Evolutionary conservation across 768 basidiomycete genomes (phyloP).

Genomic region (Lentinula boryana): DNA sequence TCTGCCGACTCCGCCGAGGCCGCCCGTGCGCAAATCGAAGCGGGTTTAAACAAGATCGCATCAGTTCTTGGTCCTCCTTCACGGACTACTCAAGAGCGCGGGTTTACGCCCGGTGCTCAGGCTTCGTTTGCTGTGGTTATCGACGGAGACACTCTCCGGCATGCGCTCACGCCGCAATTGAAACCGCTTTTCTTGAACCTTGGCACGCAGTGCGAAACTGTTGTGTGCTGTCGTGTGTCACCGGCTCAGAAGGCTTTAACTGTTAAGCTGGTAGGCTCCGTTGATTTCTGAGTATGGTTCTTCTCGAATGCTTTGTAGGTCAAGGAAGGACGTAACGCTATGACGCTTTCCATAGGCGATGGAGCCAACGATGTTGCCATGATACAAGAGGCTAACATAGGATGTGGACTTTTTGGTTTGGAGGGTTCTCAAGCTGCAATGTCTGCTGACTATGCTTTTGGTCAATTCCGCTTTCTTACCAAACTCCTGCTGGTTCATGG

Average conservation of each 20-base stretch:
- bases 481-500: slow-evolving; percentile 92
- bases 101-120: slow-evolving; percentile 58
- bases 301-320: slow-evolving; percentile 42
- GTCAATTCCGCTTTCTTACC: slow-evolving; percentile 92
- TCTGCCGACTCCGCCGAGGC: slow-evolving; percentile 76
- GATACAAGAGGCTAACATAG: slow-evolving; percentile 99
- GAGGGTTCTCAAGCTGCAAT: slow-evolving; percentile 98
- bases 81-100: slow-evolving; percentile 52
- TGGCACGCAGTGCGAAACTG: slow-evolving; percentile 94
- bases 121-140: slow-evolving; percentile 92
- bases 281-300: slow-evolving; percentile 5
- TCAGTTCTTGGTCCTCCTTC: slow-evolving; percentile 76
- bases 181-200: slow-evolving; percentile 88
- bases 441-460: slow-evolving; percentile 98
- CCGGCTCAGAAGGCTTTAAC: slow-evolving; percentile 98
- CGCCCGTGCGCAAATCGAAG: slow-evolving; percentile 83
- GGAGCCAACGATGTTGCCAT: slow-evolving; percentile 98
- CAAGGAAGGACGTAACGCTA: slow-evolving; percentile 91
- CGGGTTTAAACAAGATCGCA: slow-evolving; percentile 90
- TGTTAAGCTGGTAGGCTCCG: slow-evolving; percentile 65
- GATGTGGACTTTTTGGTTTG: slow-evolving; percentile 87
- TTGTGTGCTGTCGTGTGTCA: slow-evolving; percentile 96
- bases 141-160: slow-evolving; percentile 86
- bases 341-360: slow-evolving; percentile 96
- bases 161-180: slow-evolving; percentile 71